These are phyloP conservation scores for Neurospora sp. DNA, from an alignment of 495 filamentous ascomycete species.

Conservation along the genomic window DNA sequence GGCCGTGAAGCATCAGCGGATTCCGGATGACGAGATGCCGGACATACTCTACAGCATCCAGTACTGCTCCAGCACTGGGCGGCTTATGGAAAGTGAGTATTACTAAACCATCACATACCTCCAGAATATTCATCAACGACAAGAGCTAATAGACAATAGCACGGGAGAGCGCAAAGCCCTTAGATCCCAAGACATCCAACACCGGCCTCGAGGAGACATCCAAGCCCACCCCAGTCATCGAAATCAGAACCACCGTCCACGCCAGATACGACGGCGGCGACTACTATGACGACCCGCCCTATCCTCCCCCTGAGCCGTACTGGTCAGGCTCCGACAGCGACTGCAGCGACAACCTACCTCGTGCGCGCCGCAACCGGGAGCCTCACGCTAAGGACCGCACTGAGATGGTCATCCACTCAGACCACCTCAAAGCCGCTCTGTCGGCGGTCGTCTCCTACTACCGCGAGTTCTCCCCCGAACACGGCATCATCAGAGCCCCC, in stretches of 20 bases:
- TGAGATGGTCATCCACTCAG: conserved; percentile 29
- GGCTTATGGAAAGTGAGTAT: conserved; percentile 19
- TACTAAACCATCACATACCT: not conserved
- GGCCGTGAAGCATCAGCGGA: not conserved
- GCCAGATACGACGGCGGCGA: not conserved
- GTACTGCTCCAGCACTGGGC: conserved; percentile 12
- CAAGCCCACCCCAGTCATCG: not conserved
- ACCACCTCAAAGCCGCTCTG: conserved; percentile 28
- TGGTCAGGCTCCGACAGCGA: not conserved
- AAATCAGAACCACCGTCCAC: not conserved
- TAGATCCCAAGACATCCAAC: conserved; percentile 8
- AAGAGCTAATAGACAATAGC: conserved; percentile 6
- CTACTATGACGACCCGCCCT: not conserved
- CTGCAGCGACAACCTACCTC: not conserved
- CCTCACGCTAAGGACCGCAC: conserved; percentile 13
- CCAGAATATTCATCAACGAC: not conserved
- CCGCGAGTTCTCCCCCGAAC: conserved; percentile 30
- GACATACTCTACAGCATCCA: conserved; percentile 24
- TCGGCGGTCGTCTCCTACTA: conserved; percentile 30
- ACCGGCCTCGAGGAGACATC: not conserved
- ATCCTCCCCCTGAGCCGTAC: not conserved
- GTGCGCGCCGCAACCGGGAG: not conserved
- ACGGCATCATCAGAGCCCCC: conserved; percentile 20
- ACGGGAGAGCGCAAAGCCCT: conserved; percentile 19
- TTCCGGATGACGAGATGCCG: conserved; percentile 20